Percentiles rank a stretch among this genome's conserved stretches.
Conservation (phyloP, 2,329 filamentous ascomycete genomes). For the Ilyonectria destructans region DNA sequence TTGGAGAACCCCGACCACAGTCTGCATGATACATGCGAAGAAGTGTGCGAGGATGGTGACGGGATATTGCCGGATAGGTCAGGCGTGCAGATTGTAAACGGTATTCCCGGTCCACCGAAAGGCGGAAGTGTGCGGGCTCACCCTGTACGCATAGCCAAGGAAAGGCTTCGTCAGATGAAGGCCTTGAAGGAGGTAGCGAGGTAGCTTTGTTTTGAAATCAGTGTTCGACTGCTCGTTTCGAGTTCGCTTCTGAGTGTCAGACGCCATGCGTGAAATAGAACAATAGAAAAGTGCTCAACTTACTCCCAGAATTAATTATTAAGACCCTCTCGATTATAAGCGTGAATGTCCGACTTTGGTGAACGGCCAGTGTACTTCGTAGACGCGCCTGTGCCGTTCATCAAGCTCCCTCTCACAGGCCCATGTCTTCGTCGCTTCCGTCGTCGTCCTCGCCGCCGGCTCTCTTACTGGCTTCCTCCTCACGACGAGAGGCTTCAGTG, state of each 20-base stretch:
- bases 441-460: slow-evolving; percentile 77
- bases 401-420: slow-evolving; percentile 48
- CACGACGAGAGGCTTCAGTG: slow-evolving; percentile 82
- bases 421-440: slow-evolving; percentile 69
- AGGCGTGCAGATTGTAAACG: slow-evolving; percentile 20
- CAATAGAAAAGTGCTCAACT: slow-evolving; percentile 4
- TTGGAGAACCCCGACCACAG: slow-evolving; percentile 24
- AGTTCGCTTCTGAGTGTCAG: slow-evolving; percentile 6
- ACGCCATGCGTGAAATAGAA: slow-evolving; percentile 4
- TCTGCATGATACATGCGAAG: slow-evolving; percentile 20
- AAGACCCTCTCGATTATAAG: neutral
- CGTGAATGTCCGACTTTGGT: neutral
- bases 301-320: slow-evolving; percentile 11
- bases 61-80: slow-evolving; percentile 19
- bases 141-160: slow-evolving; percentile 37
- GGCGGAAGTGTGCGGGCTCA: slow-evolving; percentile 39
- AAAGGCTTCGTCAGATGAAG: slow-evolving; percentile 26
- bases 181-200: neutral
- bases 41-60: slow-evolving; percentile 26
- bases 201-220: neutral
- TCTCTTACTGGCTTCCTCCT: slow-evolving; percentile 80
- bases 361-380: neutral
- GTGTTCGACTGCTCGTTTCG: neutral
- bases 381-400: neutral
- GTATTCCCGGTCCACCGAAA: slow-evolving; percentile 31